These are phyloP conservation scores for Simplicillium aogashimaense DNA, from an alignment of 2,329 filamentous ascomycete genomes.

Conservation along the genomic window DNA sequence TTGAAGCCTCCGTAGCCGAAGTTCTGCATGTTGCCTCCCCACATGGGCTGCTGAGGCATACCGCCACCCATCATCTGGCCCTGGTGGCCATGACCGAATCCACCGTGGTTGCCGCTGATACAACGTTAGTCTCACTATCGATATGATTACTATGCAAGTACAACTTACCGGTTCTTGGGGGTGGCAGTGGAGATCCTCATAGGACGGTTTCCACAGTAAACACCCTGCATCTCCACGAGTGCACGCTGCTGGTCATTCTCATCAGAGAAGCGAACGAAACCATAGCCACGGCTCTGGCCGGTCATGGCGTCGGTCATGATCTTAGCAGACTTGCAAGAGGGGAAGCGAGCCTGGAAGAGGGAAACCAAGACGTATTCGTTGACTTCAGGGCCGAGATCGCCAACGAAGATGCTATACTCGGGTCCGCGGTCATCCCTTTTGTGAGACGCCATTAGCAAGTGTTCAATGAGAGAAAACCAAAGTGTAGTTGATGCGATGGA, in stretches of 20 bases:
- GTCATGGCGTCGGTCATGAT: conserved; percentile 99
- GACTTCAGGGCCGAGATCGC: conserved; percentile 93
- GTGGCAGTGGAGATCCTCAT: conserved; percentile 98
- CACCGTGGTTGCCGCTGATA: conserved; percentile 24
- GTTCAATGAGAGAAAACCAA: neutral
- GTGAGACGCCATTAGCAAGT: conserved; percentile 2
- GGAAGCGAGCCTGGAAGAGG: conserved; percentile 92
- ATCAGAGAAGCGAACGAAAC: conserved; percentile 94
- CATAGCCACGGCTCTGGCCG: conserved; percentile 94
- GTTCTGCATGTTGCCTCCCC: conserved; percentile 23
- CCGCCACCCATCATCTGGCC: conserved; percentile 33
- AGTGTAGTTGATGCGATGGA: no score
- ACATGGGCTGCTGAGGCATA: conserved; percentile 37
- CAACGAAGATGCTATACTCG: conserved; percentile 95
- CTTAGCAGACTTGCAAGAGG: conserved; percentile 97
- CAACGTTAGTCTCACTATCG: conserved; percentile 3
- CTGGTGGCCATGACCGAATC: conserved; percentile 31
- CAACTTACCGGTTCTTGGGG: conserved; percentile 70
- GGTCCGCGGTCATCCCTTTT: conserved; percentile 84
- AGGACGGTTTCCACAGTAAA: conserved; percentile 95
- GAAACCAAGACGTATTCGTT: conserved; percentile 97
- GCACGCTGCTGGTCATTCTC: conserved; percentile 95
- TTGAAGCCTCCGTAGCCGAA: conserved; percentile 35
- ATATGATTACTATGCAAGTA: neutral
- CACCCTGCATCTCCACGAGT: conserved; percentile 95